phyloP scores from a whole-genome alignment of 2,329 filamentous ascomycete genomes.

The Fusarium sarcochroum region DNA sequence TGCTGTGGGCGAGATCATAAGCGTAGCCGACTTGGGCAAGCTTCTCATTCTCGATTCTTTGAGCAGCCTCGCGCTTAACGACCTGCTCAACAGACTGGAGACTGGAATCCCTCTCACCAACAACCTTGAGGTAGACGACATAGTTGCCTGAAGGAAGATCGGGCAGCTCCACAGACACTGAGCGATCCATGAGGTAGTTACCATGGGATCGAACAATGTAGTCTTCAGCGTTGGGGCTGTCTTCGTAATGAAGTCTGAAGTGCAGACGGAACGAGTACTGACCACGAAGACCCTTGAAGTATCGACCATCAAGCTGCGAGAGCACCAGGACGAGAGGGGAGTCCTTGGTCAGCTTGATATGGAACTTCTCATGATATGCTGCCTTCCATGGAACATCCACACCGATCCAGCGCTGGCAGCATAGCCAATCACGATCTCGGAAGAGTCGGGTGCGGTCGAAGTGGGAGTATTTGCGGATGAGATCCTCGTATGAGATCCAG shows the following conservation, averaged over 20 bases:
- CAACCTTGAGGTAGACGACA: conserved; percentile 69
- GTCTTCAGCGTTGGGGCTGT: conserved; percentile 66
- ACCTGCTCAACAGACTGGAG: conserved; percentile 68
- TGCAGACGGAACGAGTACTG: conserved; percentile 68
- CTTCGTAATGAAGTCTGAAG: conserved; percentile 65
- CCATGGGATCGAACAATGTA: conserved; percentile 72
- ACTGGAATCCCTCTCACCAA: conserved; percentile 62
- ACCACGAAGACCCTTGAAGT: conserved; percentile 72
- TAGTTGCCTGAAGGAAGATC: conserved; percentile 70
- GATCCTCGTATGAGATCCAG: conserved; percentile 74
- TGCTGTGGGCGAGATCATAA: conserved; percentile 73
- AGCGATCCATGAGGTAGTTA: conserved; percentile 71
- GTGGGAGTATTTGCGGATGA: conserved; percentile 72
- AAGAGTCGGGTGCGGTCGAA: conserved; percentile 75
- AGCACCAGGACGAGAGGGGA: conserved; percentile 72
- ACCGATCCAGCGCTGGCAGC: conserved; percentile 72
- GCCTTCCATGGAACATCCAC: conserved; percentile 74
- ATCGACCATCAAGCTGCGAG: conserved; percentile 73
- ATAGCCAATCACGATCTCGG: conserved; percentile 68
- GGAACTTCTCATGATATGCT: conserved; percentile 73
- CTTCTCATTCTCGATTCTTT: conserved; percentile 68
- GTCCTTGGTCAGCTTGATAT: conserved; percentile 68
- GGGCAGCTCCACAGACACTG: conserved; percentile 70
- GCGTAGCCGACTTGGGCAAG: conserved; percentile 70
- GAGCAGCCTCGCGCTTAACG: conserved; percentile 64